Conservation (phyloP, 208 protist species). For the Sergeia podlipaevii region DNA sequence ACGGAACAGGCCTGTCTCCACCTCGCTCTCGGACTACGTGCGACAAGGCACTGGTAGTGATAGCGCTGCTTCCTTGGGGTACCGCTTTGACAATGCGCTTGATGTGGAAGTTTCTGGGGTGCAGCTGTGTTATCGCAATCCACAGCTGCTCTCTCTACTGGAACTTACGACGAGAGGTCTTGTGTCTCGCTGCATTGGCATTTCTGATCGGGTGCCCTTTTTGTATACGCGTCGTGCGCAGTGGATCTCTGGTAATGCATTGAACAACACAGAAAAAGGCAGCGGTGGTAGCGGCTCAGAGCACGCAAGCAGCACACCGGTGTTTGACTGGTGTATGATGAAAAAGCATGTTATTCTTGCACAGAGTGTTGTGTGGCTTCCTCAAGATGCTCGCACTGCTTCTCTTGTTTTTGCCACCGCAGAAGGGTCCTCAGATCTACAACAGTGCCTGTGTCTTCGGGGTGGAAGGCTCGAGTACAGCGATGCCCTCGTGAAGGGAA, state of each 20-base stretch:
- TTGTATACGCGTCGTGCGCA: too few species aligned
- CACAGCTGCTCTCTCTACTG: conserved; percentile 21
- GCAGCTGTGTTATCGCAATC: conserved; percentile 19
- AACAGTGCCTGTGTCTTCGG: too few species aligned
- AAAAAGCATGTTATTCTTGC: conserved; percentile 9
- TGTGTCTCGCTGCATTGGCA: conserved; percentile 13
- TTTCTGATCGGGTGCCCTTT: conserved; percentile 11
- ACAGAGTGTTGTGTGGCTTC: neutral
- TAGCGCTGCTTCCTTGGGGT: conserved; percentile 14
- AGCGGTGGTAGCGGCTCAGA: neutral
- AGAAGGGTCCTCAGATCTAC: too few species aligned
- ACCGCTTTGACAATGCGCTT: conserved; percentile 24
- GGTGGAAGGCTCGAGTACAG: too few species aligned
- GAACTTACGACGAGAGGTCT: conserved; percentile 31
- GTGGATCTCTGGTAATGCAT: neutral
- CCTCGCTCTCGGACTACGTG: too few species aligned
- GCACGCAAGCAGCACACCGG: neutral
- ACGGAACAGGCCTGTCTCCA: too few species aligned
- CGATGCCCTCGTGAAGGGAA: too few species aligned
- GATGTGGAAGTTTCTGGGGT: conserved; percentile 2
- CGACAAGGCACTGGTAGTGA: too few species aligned
- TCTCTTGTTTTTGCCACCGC: too few species aligned
- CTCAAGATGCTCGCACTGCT: neutral
- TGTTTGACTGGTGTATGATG: conserved; percentile 13
- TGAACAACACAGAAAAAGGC: neutral